Conservation (phyloP, 352 stramenopile genomes). For the Globisporangium emineosum region DNA sequence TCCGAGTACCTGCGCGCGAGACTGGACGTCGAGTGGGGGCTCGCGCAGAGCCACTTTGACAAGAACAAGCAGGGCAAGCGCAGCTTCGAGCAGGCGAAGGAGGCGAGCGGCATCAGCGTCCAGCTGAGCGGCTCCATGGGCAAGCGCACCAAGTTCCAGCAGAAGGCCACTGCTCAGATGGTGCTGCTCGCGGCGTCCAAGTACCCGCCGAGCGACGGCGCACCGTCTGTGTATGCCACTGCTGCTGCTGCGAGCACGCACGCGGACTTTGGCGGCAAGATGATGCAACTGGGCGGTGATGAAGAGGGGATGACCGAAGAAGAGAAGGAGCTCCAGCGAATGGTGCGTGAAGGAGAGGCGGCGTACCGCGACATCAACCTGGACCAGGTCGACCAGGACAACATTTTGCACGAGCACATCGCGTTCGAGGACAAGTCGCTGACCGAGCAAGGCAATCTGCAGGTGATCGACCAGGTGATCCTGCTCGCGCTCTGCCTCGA, state of each 20-base stretch:
- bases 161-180: constrained; percentile 90
- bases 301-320: constrained; percentile 44
- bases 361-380: constrained; percentile 77
- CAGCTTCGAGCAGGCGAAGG: constrained; percentile 86
- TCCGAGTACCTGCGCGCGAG: constrained; percentile 60
- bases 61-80: constrained; percentile 87
- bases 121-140: constrained; percentile 91
- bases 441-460: constrained; percentile 69
- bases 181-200: constrained; percentile 71
- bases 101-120: constrained; percentile 77
- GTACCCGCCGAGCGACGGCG: constrained; percentile 35
- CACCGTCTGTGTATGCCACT: constrained; percentile 49
- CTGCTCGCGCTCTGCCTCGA: constrained; percentile 94
- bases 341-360: constrained; percentile 66
- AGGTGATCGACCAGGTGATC: constrained; percentile 87
- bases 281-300: constrained; percentile 19
- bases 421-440: constrained; percentile 76
- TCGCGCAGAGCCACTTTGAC: constrained; percentile 92
- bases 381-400: constrained; percentile 89
- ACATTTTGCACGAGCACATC: constrained; percentile 91
- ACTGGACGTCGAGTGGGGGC: constrained; percentile 91
- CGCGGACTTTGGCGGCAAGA: constrained; percentile 63
- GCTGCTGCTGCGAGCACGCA: constrained; percentile 59
- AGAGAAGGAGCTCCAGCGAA: constrained; percentile 48
- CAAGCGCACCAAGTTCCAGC: constrained; percentile 95